Evolutionary conservation across 2,329 filamentous ascomycete genomes (phyloP).

Genomic region (Epichloe hybrida): DNA sequence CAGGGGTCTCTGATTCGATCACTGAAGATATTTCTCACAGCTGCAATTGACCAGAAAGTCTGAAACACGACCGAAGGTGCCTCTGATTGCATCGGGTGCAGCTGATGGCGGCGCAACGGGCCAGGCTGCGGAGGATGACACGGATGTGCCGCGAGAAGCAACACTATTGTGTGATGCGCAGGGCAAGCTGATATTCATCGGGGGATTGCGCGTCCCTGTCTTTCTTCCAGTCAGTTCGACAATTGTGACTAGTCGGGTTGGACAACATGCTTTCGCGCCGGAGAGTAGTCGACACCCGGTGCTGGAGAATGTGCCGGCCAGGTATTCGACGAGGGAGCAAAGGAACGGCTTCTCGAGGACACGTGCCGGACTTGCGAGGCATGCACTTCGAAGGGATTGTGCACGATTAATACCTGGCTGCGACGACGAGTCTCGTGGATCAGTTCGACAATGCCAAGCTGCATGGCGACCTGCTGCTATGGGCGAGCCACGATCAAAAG

Average conservation of each 20-base stretch:
- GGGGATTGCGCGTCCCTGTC: slow-evolving; percentile 41
- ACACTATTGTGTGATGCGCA: slow-evolving; percentile 37
- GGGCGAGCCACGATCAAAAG: slow-evolving; percentile 23
- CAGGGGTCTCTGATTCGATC: no score
- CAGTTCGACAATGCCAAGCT: slow-evolving; percentile 31
- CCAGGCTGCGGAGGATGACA: slow-evolving; percentile 32
- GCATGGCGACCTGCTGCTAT: slow-evolving; percentile 25
- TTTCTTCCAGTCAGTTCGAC: slow-evolving; percentile 40
- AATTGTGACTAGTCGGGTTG: slow-evolving; percentile 36
- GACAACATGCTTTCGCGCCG: slow-evolving; percentile 36
- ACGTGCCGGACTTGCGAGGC: slow-evolving; percentile 15
- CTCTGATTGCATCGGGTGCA: background rate
- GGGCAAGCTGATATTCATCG: slow-evolving; percentile 41
- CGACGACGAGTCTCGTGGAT: slow-evolving; percentile 33
- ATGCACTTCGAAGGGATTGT: slow-evolving; percentile 18
- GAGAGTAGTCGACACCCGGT: slow-evolving; percentile 36
- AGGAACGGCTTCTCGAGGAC: background rate
- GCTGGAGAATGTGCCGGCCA: slow-evolving; percentile 29
- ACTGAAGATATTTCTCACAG: no score
- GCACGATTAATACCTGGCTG: slow-evolving; percentile 20
- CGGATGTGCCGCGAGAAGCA: slow-evolving; percentile 40
- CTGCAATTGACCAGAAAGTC: no score
- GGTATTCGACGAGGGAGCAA: slow-evolving; percentile 4
- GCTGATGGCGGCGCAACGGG: background rate
- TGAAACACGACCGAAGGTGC: background rate